Conservation (phyloP, 1,284 basidiomycete species). For the Ustilago trichophora region DNA sequence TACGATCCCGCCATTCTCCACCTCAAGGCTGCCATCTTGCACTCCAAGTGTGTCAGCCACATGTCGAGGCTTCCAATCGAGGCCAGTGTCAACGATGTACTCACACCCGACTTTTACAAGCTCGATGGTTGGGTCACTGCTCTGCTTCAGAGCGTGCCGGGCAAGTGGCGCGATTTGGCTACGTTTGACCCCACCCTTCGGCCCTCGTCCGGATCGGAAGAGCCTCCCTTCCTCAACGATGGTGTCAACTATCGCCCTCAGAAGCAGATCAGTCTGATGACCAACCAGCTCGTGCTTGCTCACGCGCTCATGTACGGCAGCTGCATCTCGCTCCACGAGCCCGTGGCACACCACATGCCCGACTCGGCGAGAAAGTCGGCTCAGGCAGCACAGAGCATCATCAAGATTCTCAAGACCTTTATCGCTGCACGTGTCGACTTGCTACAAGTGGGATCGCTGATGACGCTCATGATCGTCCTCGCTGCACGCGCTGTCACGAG, state of each 20-base stretch:
- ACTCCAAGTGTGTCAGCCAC: conserved; percentile 41
- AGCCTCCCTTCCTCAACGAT: conserved; percentile 39
- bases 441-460: conserved; percentile 29
- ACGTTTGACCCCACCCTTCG: conserved; percentile 26
- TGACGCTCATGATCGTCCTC: conserved; percentile 46
- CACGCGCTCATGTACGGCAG: conserved; percentile 41
- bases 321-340: conserved; percentile 49
- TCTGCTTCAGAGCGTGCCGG: conserved; percentile 39
- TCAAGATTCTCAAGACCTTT: conserved; percentile 48
- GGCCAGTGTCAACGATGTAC: conserved; percentile 30
- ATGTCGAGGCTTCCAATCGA: conserved; percentile 44
- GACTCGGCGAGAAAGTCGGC: conserved; percentile 42
- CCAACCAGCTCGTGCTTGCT: conserved; percentile 39
- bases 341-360: conserved; percentile 33
- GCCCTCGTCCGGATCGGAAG: conserved; percentile 10
- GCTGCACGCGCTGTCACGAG: conserved; percentile 31
- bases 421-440: conserved; percentile 38
- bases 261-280: conserved; percentile 48
- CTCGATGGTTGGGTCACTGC: conserved; percentile 30
- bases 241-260: conserved; percentile 39
- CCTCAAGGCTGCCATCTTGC: conserved; percentile 48
- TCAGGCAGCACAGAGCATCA: conserved; percentile 36
- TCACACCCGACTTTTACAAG: conserved; percentile 37
- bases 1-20: conserved; percentile 42
- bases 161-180: conserved; percentile 32